Conservation (phyloP, 2,329 filamentous ascomycete species). For the Aspergillus versicolor region DNA sequence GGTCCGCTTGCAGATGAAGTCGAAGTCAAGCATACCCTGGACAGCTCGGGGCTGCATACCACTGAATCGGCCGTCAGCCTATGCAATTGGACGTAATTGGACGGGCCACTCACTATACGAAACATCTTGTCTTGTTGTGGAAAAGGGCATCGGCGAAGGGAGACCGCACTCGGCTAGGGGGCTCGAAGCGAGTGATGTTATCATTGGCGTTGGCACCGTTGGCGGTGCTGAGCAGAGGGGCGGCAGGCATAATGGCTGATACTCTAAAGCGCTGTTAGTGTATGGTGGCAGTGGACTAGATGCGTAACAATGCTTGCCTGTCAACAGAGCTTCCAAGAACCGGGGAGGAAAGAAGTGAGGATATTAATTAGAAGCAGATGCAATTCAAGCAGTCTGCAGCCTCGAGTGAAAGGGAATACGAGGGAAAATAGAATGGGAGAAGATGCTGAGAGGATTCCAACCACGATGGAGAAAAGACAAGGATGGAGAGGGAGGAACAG, state of each 20-base stretch:
- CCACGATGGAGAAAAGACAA: slow-evolving; percentile 14
- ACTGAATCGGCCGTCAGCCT: slow-evolving; percentile 41
- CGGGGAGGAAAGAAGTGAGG: slow-evolving; percentile 7
- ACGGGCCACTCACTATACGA: slow-evolving; percentile 73
- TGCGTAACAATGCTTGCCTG: slow-evolving; percentile 14
- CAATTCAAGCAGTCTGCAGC: slow-evolving; percentile 5
- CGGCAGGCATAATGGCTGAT: slow-evolving; percentile 55
- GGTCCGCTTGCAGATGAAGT: slow-evolving; percentile 99
- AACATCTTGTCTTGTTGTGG: slow-evolving; percentile 99
- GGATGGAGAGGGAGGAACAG: slow-evolving; percentile 15
- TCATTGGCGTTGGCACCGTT: slow-evolving; percentile 76
- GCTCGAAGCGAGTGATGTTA: slow-evolving; percentile 95
- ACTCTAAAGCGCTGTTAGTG: slow-evolving; percentile 17
- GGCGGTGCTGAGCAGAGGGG: slow-evolving; percentile 49
- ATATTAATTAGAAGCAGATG: slow-evolving; percentile 14
- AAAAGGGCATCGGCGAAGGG: slow-evolving; percentile 90
- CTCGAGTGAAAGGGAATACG: slow-evolving; percentile 15
- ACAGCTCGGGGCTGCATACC: slow-evolving; percentile 94
- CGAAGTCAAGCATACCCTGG: slow-evolving; percentile 96
- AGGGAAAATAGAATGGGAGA: slow-evolving; percentile 26
- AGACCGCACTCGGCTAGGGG: slow-evolving; percentile 88
- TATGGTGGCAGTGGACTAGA: neutral
- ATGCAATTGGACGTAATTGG: neutral
- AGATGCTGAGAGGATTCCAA: slow-evolving; percentile 10
- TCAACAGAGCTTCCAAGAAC: slow-evolving; percentile 22